Percentiles rank a stretch among this genome's conserved stretches.
phyloP scores from a whole-genome alignment of 305 asterid species.

The Fraxinus greggii region DNA sequence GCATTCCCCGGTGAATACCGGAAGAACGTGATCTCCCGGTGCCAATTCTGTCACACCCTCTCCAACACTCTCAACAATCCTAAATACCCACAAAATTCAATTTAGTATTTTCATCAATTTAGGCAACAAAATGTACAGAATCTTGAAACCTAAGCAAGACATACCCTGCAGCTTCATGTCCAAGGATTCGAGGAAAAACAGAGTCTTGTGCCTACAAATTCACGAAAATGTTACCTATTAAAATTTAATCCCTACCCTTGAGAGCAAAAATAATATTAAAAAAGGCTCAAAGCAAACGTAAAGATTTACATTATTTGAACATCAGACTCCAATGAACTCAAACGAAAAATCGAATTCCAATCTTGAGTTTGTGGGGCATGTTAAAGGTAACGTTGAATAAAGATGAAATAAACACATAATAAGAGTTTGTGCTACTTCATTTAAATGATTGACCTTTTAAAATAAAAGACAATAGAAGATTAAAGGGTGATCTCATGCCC shows the following conservation, averaged over 20 bases:
- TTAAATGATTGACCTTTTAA: too few relatives aligned
- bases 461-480: background rate
- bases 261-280: background rate
- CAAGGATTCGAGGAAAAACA: conserved; percentile 60
- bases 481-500: background rate
- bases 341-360: too few relatives aligned
- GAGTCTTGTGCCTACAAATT: conserved; percentile 52
- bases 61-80: conserved; percentile 64
- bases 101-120: background rate
- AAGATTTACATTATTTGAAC: background rate
- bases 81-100: conserved; percentile 5
- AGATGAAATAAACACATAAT: too few relatives aligned
- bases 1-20: conserved; percentile 54
- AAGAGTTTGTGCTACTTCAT: too few relatives aligned
- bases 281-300: background rate
- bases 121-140: background rate
- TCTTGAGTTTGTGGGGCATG: too few relatives aligned
- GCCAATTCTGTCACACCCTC: conserved; percentile 53
- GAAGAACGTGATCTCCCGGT: conserved; percentile 57
- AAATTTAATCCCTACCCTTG: background rate
- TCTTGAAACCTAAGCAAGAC: background rate
- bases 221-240: background rate
- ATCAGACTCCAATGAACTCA: too few relatives aligned
- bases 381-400: too few relatives aligned
- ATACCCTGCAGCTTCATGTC: conserved; percentile 69